phyloP scores from a whole-genome alignment of 768 basidiomycete genomes.

The Lepiota brunneoincarnata region DNA sequence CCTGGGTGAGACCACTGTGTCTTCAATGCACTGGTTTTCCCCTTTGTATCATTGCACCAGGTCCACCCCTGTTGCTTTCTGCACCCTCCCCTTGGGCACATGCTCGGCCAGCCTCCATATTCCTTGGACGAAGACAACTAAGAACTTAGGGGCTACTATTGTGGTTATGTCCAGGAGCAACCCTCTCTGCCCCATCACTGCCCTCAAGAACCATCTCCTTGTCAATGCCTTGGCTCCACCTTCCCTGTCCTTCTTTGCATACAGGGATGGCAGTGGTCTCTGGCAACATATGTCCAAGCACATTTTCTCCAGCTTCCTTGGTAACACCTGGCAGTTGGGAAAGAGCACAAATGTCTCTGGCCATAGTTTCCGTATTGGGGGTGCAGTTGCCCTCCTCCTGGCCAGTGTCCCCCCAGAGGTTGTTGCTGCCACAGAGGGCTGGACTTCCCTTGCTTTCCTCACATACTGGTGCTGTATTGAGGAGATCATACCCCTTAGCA shows the following conservation, averaged over 20 bases:
- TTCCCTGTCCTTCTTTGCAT: neutral
- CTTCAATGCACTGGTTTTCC: too few relatives aligned
- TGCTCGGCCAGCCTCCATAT: slow-evolving; percentile 24
- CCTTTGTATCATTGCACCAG: too few relatives aligned
- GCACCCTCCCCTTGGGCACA: too few relatives aligned
- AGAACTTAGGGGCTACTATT: slow-evolving; percentile 12
- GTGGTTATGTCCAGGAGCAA: slow-evolving; percentile 12
- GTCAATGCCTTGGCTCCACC: neutral
- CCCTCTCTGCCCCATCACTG: slow-evolving; percentile 8
- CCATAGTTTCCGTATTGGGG: slow-evolving; percentile 10
- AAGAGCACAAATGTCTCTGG: slow-evolving; percentile 1
- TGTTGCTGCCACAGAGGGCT: slow-evolving; percentile 8
- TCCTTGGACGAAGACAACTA: slow-evolving; percentile 32
- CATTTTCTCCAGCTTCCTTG: neutral
- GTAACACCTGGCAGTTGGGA: neutral
- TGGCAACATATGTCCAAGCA: too few relatives aligned
- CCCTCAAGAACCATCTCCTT: slow-evolving; percentile 8
- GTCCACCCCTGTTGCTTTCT: too few relatives aligned
- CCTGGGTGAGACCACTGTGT: slow-evolving; percentile 27
- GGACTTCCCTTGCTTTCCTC: slow-evolving; percentile 10
- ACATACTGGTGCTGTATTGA: slow-evolving; percentile 5
- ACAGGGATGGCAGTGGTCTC: too few relatives aligned
- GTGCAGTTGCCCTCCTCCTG: too few relatives aligned
- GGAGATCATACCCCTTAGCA: neutral
- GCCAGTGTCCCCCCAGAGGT: slow-evolving; percentile 9